Base-by-base conservation (phyloP, 441 rosid species). In the Gossypium lobatum region DNA sequence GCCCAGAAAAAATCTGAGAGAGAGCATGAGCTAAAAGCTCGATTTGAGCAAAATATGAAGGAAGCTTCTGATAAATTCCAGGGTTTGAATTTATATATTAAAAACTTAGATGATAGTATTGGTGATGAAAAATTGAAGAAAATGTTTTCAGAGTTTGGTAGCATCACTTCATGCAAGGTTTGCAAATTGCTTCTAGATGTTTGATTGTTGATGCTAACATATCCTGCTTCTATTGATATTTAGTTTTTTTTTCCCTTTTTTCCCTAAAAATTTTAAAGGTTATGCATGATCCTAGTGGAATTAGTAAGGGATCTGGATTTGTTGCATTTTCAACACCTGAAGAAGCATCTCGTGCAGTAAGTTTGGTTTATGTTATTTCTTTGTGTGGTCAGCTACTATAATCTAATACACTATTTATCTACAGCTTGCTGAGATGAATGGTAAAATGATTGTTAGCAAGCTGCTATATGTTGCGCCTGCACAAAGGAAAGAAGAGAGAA, bases 381-480 rank as follows among this genome's bases (percentile, higher is more conserved):
- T 5, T 64, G 2, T 61, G 45, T 28, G 13, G 20, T 66, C 20
- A n/a, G 52, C 11, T 8, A 13, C 14, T 14, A 52, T 61, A 45
- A 61, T 17, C 46, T 23, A 71, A 34, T 25, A n/a, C 20, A n/a
- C 57, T 31, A 74, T 62, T 67, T 48, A 26, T 31, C 64, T 66
- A 45, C 85, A 89, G 94, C 88, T 89, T 72, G 45, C 84, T 13
- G 89, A 80, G 74, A 88, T 89, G 94, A 81, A 83, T 78, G 88
- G 88, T 2, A 89, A 85, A 72, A 85, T 89, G 82, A 64, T 89
- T 60, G 85, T 76, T 54, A 77, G 82, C 80, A 89, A 89, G 59
- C 94, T 90, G 20, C 85, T 89, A 0, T 89, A 89, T 80, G 94
- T 89, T 70, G 94, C 92, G 6, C 82, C 83, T 77, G 94, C 92